Evolutionary conservation across 2,329 filamentous ascomycete species (phyloP).

Genomic region (Penicillium janthinellum): DNA sequence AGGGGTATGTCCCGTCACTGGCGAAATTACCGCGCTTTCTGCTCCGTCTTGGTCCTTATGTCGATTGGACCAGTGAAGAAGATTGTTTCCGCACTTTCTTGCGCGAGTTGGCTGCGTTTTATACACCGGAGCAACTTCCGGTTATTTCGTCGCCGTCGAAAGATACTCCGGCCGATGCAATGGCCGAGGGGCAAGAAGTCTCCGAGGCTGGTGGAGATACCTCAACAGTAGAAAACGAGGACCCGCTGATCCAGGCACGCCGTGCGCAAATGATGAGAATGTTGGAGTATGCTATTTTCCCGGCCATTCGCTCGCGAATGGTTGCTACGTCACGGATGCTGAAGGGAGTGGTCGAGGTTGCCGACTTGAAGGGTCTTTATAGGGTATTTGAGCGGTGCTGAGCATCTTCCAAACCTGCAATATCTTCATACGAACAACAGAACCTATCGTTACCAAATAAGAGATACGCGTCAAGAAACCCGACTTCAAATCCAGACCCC

Average conservation of each 20-base stretch:
- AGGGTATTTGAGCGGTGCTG: constrained; percentile 92
- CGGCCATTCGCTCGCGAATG: constrained; percentile 78
- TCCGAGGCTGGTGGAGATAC: constrained; percentile 11
- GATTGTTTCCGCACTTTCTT: constrained; percentile 82
- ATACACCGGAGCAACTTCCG: constrained; percentile 83
- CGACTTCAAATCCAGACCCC: neutral
- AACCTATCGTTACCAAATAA: neutral
- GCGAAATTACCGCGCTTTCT: constrained; percentile 88
- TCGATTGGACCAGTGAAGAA: constrained; percentile 84
- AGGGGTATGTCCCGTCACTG: constrained; percentile 82
- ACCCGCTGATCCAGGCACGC: constrained; percentile 51
- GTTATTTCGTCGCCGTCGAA: constrained; percentile 29
- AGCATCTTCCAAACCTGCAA: constrained; percentile 23
- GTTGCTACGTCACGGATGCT: constrained; percentile 79
- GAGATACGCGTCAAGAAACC: neutral
- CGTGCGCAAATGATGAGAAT: constrained; percentile 71
- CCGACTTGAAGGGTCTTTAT: constrained; percentile 89
- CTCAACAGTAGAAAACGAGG: constrained; percentile 45
- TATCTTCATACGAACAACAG: neutral
- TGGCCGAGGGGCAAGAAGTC: neutral
- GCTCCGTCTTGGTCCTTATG: constrained; percentile 80
- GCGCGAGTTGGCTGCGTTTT: constrained; percentile 84
- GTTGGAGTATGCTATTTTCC: constrained; percentile 86
- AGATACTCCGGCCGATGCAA: neutral
- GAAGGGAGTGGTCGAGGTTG: constrained; percentile 79